phyloP scores from a whole-genome alignment of 2,329 filamentous ascomycete species.

The Hortaea sp. region DNA sequence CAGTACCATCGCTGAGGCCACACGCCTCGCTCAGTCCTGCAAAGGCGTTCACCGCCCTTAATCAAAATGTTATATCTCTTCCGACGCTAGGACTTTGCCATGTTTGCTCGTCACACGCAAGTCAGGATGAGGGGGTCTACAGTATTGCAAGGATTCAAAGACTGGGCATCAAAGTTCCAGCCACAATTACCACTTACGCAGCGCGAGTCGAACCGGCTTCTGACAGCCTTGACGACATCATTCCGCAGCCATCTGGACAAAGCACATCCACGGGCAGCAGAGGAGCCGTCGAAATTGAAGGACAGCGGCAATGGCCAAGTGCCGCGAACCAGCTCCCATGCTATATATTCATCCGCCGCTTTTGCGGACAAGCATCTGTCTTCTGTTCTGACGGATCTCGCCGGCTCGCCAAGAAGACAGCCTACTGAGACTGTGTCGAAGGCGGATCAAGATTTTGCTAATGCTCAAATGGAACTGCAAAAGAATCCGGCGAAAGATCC shows the following conservation, averaged over 20 bases:
- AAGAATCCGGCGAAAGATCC: slow-evolving; percentile 25
- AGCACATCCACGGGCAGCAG: slow-evolving; percentile 38
- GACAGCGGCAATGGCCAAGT: slow-evolving; percentile 2
- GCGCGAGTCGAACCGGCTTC: slow-evolving; percentile 49
- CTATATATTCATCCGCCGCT: slow-evolving; percentile 26
- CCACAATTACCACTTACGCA: slow-evolving; percentile 43
- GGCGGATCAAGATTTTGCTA: slow-evolving; percentile 7
- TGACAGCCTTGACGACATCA: slow-evolving; percentile 51
- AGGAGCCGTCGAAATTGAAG: slow-evolving; percentile 10
- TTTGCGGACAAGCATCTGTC: slow-evolving; percentile 38
- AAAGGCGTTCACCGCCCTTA: no score
- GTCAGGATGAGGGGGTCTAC: slow-evolving; percentile 42
- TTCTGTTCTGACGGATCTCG: slow-evolving; percentile 41
- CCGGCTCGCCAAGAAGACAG: slow-evolving; percentile 1
- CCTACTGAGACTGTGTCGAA: slow-evolving; percentile 1
- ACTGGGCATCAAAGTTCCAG: slow-evolving; percentile 45
- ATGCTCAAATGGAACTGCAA: slow-evolving; percentile 19
- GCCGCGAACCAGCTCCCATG: slow-evolving; percentile 1
- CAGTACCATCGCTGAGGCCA: no score
- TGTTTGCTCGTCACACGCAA: slow-evolving; percentile 12
- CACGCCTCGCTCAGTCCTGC: no score
- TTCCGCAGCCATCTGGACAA: slow-evolving; percentile 54
- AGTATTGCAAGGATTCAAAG: slow-evolving; percentile 35
- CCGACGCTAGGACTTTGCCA: not conserved
- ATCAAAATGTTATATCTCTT: no score